Conservation (phyloP, 1,284 basidiomycete species). For the Malassezia pachydermatis region DNA sequence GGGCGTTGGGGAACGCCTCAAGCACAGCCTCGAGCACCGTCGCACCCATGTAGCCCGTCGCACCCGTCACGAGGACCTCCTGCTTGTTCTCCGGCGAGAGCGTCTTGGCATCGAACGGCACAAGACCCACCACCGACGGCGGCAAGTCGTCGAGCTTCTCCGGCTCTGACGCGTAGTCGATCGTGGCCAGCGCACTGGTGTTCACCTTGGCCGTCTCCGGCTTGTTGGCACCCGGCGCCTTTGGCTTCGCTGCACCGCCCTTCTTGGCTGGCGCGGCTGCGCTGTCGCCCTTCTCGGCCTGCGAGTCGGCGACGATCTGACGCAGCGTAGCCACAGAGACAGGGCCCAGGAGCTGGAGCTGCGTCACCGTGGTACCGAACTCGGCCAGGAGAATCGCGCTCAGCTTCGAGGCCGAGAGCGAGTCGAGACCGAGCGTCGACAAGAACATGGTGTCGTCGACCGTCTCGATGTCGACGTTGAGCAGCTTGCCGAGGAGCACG, state of each 20-base stretch:
- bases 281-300: slow-evolving; percentile 6
- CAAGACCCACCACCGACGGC: slow-evolving; percentile 10
- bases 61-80: slow-evolving; percentile 45
- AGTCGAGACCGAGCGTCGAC: slow-evolving; percentile 19
- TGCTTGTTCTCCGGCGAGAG: slow-evolving; percentile 23
- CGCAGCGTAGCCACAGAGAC: slow-evolving; percentile 17
- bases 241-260: not conserved
- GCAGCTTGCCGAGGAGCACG: slow-evolving; percentile 17
- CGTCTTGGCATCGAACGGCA: slow-evolving; percentile 16
- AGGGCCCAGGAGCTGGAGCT: slow-evolving; percentile 19
- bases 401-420: slow-evolving; percentile 18
- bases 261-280: not conserved
- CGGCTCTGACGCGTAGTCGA: slow-evolving; percentile 18
- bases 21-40: slow-evolving; percentile 43
- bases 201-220: slow-evolving; percentile 4
- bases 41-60: slow-evolving; percentile 47
- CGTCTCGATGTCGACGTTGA: slow-evolving; percentile 18
- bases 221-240: not conserved
- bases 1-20: slow-evolving; percentile 28
- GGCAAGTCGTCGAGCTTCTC: slow-evolving; percentile 21
- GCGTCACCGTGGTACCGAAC: slow-evolving; percentile 16
- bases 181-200: slow-evolving; percentile 2
- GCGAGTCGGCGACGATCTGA: slow-evolving; percentile 14
- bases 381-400: slow-evolving; percentile 18
- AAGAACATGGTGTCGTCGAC: slow-evolving; percentile 22